Base-by-base conservation (phyloP, 768 basidiomycete species). In the Exidia glandulosa region DNA sequence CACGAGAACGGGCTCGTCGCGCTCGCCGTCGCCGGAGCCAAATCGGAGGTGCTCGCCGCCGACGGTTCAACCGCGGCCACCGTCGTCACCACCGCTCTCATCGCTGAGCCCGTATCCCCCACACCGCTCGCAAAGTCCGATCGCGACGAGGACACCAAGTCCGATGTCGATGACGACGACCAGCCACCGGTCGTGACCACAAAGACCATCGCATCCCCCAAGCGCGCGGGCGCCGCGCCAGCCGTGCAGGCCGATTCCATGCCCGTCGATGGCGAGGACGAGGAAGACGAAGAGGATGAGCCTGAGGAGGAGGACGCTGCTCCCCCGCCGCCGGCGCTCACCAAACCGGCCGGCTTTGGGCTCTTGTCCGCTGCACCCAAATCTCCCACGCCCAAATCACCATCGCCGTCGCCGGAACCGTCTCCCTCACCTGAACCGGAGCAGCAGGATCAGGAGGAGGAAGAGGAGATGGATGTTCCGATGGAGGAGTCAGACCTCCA, bases 401-500 rank as follows among this genome's bases (percentile, higher is more conserved):
- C 50, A 14, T 14, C 25, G 12, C 50, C 50, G 25, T 29, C 56
- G 16, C 32, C 56, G 19, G 33, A 57, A 9, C 56, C 56, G n/a
- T 57, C 56, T 10, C 60, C 37, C 31, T 61, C 41, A 25, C 61
- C 57, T 16, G 62, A 63, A 47, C 62, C 57, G 14, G 63, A 63
- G 27, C 50, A 48, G 16, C 80, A 81, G 60, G 86, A 60, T 13
- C 27, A 48, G 9, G 60, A 61, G n/a, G 41, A 27, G 19, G 60
- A 61, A 14, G 60, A 50, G 13, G 63, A 65, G 14, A 47, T 34
- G 3, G 41, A 62, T 32, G 60, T 29, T 12, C 59, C 19, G 9
- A 23, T 59, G 37, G 63, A 64, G 27, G 63, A 87, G 59, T 76
- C 79, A 12, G 91, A 93, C 62, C 72, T 90, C 58, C 88, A 90